Percentiles rank a stretch among this genome's conserved stretches.
Evolutionary conservation across 257 asterid genomes (phyloP).

Genomic region (Nicotiana tomentosiformis): DNA sequence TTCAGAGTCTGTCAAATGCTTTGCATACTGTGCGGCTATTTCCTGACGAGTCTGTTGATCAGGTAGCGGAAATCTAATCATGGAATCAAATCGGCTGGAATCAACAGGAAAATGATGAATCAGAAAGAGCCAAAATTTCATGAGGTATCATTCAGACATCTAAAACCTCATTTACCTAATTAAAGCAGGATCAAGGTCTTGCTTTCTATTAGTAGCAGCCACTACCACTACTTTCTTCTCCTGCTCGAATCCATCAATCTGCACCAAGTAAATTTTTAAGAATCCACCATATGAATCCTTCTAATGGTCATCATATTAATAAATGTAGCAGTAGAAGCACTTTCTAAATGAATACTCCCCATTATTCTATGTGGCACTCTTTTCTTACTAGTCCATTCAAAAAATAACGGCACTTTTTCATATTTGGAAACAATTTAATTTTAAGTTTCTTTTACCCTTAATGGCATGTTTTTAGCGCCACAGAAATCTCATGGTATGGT

Average conservation of each 20-base stretch:
- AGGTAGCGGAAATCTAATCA: slow-evolving; percentile 71
- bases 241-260: slow-evolving; percentile 99
- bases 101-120: slow-evolving; percentile 12
- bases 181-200: slow-evolving; percentile 95
- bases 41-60: slow-evolving; percentile 82
- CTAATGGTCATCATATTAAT: slow-evolving; percentile 2
- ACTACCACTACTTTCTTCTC: slow-evolving; percentile 85
- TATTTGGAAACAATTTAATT: no score
- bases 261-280: slow-evolving; percentile 20
- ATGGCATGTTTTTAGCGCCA: no score
- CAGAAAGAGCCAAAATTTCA: slow-evolving; percentile 3
- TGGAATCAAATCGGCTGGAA: slow-evolving; percentile 89
- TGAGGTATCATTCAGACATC: background rate
- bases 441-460: no score
- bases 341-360: background rate
- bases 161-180: slow-evolving; percentile 47
- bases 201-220: slow-evolving; percentile 96
- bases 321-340: background rate
- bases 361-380: no score
- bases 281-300: slow-evolving; percentile 3
- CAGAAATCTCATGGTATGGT: no score
- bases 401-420: no score
- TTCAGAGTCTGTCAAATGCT: slow-evolving; percentile 70
- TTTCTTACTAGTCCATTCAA: no score
- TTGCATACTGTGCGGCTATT: slow-evolving; percentile 82